A percentile compares a stretch with the other conserved stretches of the same genome.
Evolutionary conservation across 1,139 yeast species (phyloP).

Genomic region (Suhomyces wounanorum): DNA sequence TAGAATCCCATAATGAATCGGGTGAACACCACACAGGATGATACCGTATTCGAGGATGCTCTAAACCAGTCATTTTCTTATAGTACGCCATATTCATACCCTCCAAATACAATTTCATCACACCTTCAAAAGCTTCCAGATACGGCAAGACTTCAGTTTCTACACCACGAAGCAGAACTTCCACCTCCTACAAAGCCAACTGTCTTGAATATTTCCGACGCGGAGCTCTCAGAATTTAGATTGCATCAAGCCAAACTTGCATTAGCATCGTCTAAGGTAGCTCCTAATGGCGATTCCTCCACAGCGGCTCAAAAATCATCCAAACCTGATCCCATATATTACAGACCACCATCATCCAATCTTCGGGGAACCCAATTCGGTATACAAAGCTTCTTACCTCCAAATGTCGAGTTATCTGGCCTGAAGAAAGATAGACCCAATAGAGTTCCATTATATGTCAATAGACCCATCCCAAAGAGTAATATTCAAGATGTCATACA

Average conservation of each 20-base stretch:
- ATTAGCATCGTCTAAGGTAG: slow-evolving; percentile 8
- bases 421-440: slow-evolving; percentile 3
- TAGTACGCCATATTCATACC: neutral
- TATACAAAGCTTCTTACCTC: slow-evolving; percentile 34
- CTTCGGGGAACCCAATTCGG: slow-evolving; percentile 32
- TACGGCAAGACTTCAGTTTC: slow-evolving; percentile 11
- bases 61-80: slow-evolving; percentile 13
- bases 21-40: slow-evolving; percentile 8
- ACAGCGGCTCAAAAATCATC: slow-evolving; percentile 11
- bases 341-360: slow-evolving; percentile 37
- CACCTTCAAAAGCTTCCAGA: slow-evolving; percentile 13
- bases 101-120: neutral
- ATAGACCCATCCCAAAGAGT: neutral
- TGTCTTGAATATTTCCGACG: neutral
- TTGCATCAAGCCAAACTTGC: slow-evolving; percentile 23
- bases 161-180: slow-evolving; percentile 2
- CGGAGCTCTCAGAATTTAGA: slow-evolving; percentile 10
- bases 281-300: neutral
- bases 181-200: slow-evolving; percentile 4
- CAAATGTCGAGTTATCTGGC: slow-evolving; percentile 16
- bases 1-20: neutral
- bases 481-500: neutral
- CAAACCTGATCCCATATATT: slow-evolving; percentile 29
- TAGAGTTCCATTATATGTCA: slow-evolving; percentile 13
- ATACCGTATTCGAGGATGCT: slow-evolving; percentile 21